Base-by-base conservation (phyloP, 2,329 filamentous ascomycete species). In the Xenoacremonium recifei region DNA sequence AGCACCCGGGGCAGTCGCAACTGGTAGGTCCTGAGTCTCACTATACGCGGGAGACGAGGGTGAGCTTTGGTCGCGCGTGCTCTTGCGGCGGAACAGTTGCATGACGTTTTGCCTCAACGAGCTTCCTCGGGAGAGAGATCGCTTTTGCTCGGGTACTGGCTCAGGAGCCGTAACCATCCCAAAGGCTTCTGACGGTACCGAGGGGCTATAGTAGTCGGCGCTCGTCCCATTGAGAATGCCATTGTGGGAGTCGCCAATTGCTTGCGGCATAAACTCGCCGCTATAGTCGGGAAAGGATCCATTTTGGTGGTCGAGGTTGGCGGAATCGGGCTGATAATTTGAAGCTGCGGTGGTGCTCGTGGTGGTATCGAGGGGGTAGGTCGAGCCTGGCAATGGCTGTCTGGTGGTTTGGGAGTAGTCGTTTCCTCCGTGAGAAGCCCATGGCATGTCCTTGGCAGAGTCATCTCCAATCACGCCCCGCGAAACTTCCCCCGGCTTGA, bases 141-240 rank as follows among this genome's bases (percentile, higher is more conserved):
- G 57, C 19, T 52, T 49, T 12, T 50, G 48, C 11, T 58, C 41
- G 21, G 51, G 23, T 15, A 57, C 53, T 16, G 60, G 53, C 11
- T 51, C 51, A 7, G 48, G 42, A 4, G 55, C 50, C 9, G 60
- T 48, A 11, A 58, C 52, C 66, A 70, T 69, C 47, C 66, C 67
- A 46, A 70, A 69, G 5, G 65, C 66, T 39, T 67, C 64, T 3
- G 66, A 68, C 3, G 68, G 67, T 33, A 71, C 62, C 3, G 63
- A 63, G 11, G 64, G 60, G 36, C 65, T 67, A 49, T 71, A 71
- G 45, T 71, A 71, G 43, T 70, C 66, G 32, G 66, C 65, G 39
- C 59, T 71, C 29, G 59, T 63, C 27, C 63, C 66, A 40, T 53
- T 59, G 32, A 65, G 63, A 29, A 62, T 58, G 31, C 57, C 59